Conservation (phyloP, 2,329 filamentous ascomycete species). For the Monosporascus sp. region DNA sequence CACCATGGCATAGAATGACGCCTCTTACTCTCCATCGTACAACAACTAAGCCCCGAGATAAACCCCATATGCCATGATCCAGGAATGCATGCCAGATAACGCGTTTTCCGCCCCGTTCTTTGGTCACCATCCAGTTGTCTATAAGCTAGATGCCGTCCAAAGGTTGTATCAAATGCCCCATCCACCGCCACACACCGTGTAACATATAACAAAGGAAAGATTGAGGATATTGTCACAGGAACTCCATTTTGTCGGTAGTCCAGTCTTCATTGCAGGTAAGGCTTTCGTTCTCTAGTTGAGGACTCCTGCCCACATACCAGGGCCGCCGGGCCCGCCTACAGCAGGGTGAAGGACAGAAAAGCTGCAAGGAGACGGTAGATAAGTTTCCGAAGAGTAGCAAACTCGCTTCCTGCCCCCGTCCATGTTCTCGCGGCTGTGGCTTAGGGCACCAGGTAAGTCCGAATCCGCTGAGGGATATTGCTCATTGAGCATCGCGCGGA, state of each 20-base stretch:
- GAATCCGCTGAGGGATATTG: conserved; percentile 27
- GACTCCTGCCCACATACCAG: conserved; percentile 64
- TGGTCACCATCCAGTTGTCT: conserved; percentile 27
- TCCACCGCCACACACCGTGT: conserved; percentile 15
- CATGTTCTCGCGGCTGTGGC: conserved; percentile 35
- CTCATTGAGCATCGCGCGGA: conserved; percentile 53
- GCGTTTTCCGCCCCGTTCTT: conserved; percentile 34
- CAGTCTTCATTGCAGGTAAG: conserved; percentile 5
- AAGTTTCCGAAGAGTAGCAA: conserved; percentile 58
- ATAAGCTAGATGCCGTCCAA: conserved; percentile 26
- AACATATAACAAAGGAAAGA: conserved; percentile 24
- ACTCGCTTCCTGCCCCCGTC: conserved; percentile 56
- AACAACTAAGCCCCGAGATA: conserved; percentile 23
- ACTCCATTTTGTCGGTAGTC: conserved; percentile 9
- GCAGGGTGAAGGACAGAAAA: conserved; percentile 43
- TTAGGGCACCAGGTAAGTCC: conserved; percentile 31
- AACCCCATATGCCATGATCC: conserved; percentile 29
- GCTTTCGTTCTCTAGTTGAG: conserved; percentile 39
- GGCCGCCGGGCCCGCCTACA: conserved; percentile 45
- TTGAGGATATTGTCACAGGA: conserved; percentile 25
- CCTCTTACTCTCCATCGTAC: conserved; percentile 24
- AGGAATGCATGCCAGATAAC: conserved; percentile 32
- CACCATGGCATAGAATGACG: conserved; percentile 18
- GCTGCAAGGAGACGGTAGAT: conserved; percentile 35
- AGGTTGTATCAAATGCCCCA: conserved; percentile 26